Conservation (phyloP, 192 early-diverging fungal genomes). For the Backusella tuberculispora region DNA sequence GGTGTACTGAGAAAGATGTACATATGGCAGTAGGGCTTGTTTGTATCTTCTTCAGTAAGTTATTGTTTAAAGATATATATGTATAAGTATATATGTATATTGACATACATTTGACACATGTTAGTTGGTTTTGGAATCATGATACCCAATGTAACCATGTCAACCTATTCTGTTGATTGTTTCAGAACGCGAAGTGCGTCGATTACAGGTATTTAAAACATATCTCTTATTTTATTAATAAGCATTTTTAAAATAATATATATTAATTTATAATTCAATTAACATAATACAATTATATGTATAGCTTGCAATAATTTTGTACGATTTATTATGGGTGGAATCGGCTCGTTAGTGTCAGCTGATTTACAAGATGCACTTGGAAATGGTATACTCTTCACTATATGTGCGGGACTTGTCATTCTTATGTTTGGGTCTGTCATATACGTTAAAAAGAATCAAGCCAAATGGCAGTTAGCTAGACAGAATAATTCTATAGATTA, state of each 20-base stretch:
- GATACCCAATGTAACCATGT: constrained; percentile 36
- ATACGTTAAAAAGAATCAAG: constrained; percentile 3
- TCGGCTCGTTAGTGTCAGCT: constrained; percentile 39
- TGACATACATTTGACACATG: neutral
- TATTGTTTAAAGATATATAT: neutral
- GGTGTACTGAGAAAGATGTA: constrained; percentile 36
- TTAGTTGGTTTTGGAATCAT: constrained; percentile 41
- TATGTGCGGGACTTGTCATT: constrained; percentile 18
- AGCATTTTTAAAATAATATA: neutral
- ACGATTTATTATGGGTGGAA: constrained; percentile 35
- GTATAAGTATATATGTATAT: neutral
- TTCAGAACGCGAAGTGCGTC: constrained; percentile 34
- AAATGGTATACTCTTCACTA: constrained; percentile 40
- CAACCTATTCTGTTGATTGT: constrained; percentile 44
- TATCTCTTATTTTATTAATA: neutral
- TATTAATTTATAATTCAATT: neutral
- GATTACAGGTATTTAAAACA: constrained; percentile 28
- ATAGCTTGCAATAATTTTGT: constrained; percentile 43
- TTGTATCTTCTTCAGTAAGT: constrained; percentile 39
- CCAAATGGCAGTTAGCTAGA: neutral
- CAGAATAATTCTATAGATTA: neutral
- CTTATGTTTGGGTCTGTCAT: constrained; percentile 9
- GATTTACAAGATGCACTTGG: constrained; percentile 29
- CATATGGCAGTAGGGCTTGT: constrained; percentile 38
- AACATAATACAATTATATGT: neutral